Percentiles rank a stretch among this genome's conserved stretches.
phyloP scores from a whole-genome alignment of 495 filamentous ascomycete genomes.

The Hyphodiscus hymeniophilus region DNA sequence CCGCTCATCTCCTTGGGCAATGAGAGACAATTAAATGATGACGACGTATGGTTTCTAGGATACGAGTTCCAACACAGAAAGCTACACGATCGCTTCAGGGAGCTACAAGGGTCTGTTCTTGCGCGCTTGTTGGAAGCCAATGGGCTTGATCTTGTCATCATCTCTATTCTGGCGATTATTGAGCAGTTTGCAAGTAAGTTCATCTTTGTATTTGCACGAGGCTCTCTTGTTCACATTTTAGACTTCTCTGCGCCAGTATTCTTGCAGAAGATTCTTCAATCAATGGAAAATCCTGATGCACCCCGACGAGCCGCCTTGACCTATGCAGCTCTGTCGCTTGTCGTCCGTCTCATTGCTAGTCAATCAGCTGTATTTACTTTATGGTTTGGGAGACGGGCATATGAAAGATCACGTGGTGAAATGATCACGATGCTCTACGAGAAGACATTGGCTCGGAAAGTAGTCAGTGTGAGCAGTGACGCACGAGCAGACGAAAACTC shows the following conservation, averaged over 20 bases:
- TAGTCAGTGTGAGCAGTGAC: conserved; percentile 43
- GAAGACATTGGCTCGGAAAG: conserved; percentile 70
- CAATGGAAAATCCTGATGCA: conserved; percentile 47
- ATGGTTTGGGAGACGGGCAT: conserved; percentile 68
- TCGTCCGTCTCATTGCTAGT: conserved; percentile 48
- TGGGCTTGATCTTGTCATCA: conserved; percentile 64
- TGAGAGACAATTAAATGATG: conserved; percentile 56
- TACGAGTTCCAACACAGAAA: conserved; percentile 69
- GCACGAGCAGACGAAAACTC: conserved; percentile 15
- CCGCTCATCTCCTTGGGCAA: conserved; percentile 59
- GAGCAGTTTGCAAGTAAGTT: conserved; percentile 47
- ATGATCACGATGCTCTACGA: conserved; percentile 86
- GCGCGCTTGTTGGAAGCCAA: conserved; percentile 63
- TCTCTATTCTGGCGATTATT: conserved; percentile 49
- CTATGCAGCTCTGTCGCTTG: conserved; percentile 55
- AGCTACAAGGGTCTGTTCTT: conserved; percentile 62
- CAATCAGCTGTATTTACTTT: conserved; percentile 62
- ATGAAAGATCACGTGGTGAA: conserved; percentile 73
- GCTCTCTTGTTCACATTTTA: conserved; percentile 18
- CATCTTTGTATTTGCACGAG: conserved; percentile 1
- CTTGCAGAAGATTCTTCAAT: conserved; percentile 60
- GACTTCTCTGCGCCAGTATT: conserved; percentile 55
- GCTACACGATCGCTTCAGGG: conserved; percentile 64
- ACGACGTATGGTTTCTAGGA: conserved; percentile 69
- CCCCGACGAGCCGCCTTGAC: conserved; percentile 49